phyloP scores from a whole-genome alignment of 2,329 filamentous ascomycete genomes.

The Penicillium janthinellum region DNA sequence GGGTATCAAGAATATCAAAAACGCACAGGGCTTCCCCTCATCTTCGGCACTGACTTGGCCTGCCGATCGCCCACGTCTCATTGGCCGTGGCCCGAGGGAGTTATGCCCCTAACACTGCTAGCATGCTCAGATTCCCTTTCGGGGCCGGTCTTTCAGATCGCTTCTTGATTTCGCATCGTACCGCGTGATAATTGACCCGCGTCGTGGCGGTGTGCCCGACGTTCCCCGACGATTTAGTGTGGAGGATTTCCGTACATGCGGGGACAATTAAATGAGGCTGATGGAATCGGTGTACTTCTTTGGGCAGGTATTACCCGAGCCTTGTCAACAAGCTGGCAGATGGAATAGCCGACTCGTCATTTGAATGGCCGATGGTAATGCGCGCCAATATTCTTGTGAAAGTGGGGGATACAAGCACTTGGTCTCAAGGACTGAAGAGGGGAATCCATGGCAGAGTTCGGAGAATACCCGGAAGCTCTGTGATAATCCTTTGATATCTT shows the following conservation, averaged over 20 bases:
- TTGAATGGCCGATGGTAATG: too few species aligned
- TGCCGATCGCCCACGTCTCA: slow-evolving; percentile 18
- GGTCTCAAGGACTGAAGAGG: too few species aligned
- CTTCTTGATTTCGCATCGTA: too few species aligned
- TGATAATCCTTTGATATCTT: too few species aligned
- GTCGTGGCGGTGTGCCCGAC: background rate
- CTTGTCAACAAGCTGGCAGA: background rate
- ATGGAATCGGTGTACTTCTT: background rate
- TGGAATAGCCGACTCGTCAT: background rate
- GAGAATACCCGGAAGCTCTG: too few species aligned
- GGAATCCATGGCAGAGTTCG: too few species aligned
- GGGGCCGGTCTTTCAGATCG: background rate
- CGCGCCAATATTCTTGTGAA: too few species aligned
- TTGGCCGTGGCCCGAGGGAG: slow-evolving; percentile 7
- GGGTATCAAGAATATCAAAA: slow-evolving; percentile 16
- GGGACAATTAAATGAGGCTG: background rate
- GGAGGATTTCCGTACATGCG: background rate
- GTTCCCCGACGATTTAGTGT: background rate
- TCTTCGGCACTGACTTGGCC: slow-evolving; percentile 18
- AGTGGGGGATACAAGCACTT: too few species aligned
- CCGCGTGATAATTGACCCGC: background rate
- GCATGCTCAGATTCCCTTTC: background rate
- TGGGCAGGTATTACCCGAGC: background rate
- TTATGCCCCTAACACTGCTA: too few species aligned
- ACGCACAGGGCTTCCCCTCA: slow-evolving; percentile 8